These are phyloP conservation scores for Russula vinacea DNA, from an alignment of 768 basidiomycete genomes.

Conservation along the genomic window DNA sequence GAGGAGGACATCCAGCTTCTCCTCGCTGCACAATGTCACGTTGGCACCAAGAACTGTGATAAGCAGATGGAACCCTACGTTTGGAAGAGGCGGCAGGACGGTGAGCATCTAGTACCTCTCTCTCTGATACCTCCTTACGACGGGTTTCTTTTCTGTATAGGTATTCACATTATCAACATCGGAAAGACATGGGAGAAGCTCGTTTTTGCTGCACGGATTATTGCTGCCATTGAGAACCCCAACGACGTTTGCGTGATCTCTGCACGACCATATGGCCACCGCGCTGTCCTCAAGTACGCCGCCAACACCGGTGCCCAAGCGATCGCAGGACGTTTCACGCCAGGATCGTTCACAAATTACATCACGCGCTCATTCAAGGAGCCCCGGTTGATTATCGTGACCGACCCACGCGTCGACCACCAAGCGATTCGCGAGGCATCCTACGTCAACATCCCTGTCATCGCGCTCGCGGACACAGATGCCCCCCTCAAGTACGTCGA, in stretches of 20 bases:
- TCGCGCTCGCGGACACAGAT: slow-evolving; percentile 98
- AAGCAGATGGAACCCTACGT: slow-evolving; percentile 99
- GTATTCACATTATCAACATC: slow-evolving; percentile 95
- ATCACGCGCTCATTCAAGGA: slow-evolving; percentile 99
- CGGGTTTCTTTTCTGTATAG: slow-evolving; percentile 42
- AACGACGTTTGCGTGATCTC: slow-evolving; percentile 98
- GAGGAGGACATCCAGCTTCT: slow-evolving; percentile 98
- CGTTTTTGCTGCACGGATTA: slow-evolving; percentile 95
- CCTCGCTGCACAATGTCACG: slow-evolving; percentile 92
- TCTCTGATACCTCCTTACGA: slow-evolving; percentile 16
- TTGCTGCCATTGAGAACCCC: slow-evolving; percentile 97
- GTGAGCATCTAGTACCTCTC: slow-evolving; percentile 47
- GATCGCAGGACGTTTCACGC: slow-evolving; percentile 98
- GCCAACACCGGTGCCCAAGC: slow-evolving; percentile 98
- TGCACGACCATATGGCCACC: slow-evolving; percentile 97
- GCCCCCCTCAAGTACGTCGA: slow-evolving; percentile 97
- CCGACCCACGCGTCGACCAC: slow-evolving; percentile 99
- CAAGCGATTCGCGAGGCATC: slow-evolving; percentile 99
- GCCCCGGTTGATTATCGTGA: slow-evolving; percentile 96
- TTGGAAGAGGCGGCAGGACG: slow-evolving; percentile 94
- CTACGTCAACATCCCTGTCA: slow-evolving; percentile 99
- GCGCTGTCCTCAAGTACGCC: slow-evolving; percentile 98
- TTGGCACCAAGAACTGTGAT: slow-evolving; percentile 99
- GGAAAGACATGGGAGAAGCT: slow-evolving; percentile 99
- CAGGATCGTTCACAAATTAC: slow-evolving; percentile 99